Evolutionary conservation across 2,329 filamentous ascomycete species (phyloP).

Genomic region (Clonostachys rosea): DNA sequence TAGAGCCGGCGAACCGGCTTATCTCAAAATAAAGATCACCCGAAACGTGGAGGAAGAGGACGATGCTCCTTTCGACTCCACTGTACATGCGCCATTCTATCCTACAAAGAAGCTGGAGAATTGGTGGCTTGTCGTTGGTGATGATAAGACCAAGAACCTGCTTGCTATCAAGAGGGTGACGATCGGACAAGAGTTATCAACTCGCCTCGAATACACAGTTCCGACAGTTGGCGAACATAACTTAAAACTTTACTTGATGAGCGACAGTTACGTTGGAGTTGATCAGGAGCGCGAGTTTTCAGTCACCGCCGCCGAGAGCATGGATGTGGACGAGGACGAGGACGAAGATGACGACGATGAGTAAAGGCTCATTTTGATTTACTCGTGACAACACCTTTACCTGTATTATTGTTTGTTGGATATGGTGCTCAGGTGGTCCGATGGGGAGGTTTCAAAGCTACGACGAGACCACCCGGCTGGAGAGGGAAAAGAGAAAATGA

Average conservation of each 20-base stretch:
- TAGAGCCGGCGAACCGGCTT: conserved; percentile 73
- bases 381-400: no score
- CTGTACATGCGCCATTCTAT: conserved; percentile 94
- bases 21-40: conserved; percentile 79
- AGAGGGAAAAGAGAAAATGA: no score
- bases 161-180: conserved; percentile 94
- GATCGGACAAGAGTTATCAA: conserved; percentile 71
- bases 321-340: conserved; percentile 90
- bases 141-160: conserved; percentile 82
- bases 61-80: conserved; percentile 64
- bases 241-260: conserved; percentile 91
- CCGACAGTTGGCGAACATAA: conserved; percentile 80
- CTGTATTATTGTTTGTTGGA: no score
- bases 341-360: conserved; percentile 62
- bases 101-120: conserved; percentile 90
- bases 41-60: conserved; percentile 72
- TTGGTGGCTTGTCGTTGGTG: conserved; percentile 96
- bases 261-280: conserved; percentile 93
- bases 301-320: conserved; percentile 81
- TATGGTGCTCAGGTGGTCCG: no score
- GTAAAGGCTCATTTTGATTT: conserved; percentile 4
- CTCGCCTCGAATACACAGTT: conserved; percentile 83
- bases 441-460: no score
- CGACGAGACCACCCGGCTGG: no score
- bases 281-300: conserved; percentile 92